Evolutionary conservation across 148 eudicot genomes (phyloP).

Genomic region (Polygonum maritimum): DNA sequence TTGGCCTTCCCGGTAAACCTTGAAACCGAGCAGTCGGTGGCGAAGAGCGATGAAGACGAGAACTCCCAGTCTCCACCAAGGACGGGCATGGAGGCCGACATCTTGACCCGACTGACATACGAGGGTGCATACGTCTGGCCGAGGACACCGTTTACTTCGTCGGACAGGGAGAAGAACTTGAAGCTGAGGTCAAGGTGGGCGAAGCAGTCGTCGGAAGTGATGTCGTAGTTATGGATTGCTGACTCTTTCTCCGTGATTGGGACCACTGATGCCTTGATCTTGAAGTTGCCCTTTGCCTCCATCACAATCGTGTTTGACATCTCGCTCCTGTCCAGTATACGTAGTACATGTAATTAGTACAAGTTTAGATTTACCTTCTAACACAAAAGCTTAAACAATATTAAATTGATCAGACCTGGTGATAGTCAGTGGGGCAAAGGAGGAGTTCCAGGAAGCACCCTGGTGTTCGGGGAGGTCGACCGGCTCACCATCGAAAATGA

Average conservation of each 20-base stretch:
- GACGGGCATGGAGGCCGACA: conserved; percentile 1
- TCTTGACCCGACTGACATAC: not conserved
- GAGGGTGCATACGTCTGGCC: not conserved
- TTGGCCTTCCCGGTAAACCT: not conserved
- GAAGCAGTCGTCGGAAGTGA: conserved; percentile 3
- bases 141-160: not conserved
- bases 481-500: conserved; percentile 19
- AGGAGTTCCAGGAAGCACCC: conserved; percentile 15
- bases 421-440: not conserved
- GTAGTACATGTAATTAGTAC: not conserved
- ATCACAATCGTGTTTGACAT: not conserved
- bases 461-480: conserved; percentile 13
- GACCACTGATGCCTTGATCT: conserved; percentile 1
- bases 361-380: too few species aligned
- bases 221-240: not conserved
- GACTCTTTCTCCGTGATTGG: not conserved
- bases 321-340: not conserved
- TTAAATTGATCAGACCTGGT: not conserved
- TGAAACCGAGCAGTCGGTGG: conserved; percentile 4
- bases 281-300: conserved; percentile 1
- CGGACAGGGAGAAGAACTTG: conserved; percentile 3
- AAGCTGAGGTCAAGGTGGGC: not conserved
- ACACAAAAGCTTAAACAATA: too few species aligned
- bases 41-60: not conserved
- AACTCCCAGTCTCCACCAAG: not conserved